These are phyloP conservation scores for Evernia prunastri DNA, from an alignment of 495 filamentous ascomycete species.

Conservation along the genomic window DNA sequence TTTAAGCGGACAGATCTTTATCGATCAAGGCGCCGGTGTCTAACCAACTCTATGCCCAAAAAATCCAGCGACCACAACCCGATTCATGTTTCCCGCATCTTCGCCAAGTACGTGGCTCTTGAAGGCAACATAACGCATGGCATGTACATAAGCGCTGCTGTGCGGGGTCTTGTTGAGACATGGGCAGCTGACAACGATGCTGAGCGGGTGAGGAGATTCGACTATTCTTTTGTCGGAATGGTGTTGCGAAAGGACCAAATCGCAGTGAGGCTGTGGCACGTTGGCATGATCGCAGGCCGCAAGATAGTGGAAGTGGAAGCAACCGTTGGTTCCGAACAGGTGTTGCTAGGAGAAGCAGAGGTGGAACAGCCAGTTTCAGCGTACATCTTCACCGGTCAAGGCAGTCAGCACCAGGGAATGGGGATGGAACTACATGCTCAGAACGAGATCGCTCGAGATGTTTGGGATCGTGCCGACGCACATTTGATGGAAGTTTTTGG, in stretches of 20 bases:
- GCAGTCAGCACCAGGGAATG: conserved; percentile 39
- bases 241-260: conserved; percentile 36
- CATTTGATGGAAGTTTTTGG: conserved; percentile 35
- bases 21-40: conserved; percentile 23
- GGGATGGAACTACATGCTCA: conserved; percentile 39
- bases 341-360: conserved; percentile 30
- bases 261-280: conserved; percentile 31
- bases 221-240: conserved; percentile 33
- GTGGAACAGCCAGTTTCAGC: conserved; percentile 35
- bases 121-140: conserved; percentile 36
- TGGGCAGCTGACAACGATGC: conserved; percentile 15
- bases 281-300: conserved; percentile 35
- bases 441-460: conserved; percentile 30
- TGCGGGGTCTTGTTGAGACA: conserved; percentile 23
- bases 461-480: conserved; percentile 41
- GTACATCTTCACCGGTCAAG: conserved; percentile 43
- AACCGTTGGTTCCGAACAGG: neutral
- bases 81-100: conserved; percentile 33
- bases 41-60: conserved; percentile 30
- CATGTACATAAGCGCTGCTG: conserved; percentile 32
- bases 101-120: conserved; percentile 31
- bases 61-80: conserved; percentile 37
- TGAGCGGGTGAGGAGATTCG: neutral
- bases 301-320: conserved; percentile 30
- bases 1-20: neutral